phyloP scores from a whole-genome alignment of 2,329 filamentous ascomycete genomes.

The Trichoderma citrinoviride region DNA sequence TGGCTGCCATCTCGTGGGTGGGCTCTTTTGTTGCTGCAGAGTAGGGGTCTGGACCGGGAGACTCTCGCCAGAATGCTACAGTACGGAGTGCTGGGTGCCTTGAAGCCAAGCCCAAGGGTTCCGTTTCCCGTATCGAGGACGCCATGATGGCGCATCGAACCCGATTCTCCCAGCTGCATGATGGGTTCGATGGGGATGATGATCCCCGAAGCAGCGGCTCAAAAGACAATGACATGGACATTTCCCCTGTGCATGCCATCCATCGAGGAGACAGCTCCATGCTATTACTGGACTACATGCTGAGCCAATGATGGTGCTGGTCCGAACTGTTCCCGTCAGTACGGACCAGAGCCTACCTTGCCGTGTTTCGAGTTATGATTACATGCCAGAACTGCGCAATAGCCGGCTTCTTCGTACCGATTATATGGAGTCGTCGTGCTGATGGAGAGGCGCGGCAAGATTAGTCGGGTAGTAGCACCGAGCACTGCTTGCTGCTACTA shows the following conservation, averaged over 20 bases:
- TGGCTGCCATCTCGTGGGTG: conserved; percentile 3
- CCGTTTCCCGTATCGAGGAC: not conserved
- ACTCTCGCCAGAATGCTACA: not conserved
- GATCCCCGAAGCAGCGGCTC: conserved; percentile 1
- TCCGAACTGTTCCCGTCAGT: not conserved
- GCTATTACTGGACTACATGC: no score
- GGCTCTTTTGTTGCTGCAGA: not conserved
- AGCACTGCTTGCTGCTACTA: not conserved
- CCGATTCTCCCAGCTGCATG: conserved; percentile 3
- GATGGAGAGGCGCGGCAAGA: not conserved
- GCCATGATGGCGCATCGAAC: not conserved
- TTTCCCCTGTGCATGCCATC: not conserved
- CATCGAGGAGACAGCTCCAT: not conserved
- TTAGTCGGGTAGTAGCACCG: conserved; percentile 9
- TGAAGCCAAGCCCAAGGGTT: no score
- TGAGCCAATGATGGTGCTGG: not conserved
- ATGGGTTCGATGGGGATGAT: not conserved
- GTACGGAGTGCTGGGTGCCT: not conserved
- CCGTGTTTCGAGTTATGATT: not conserved
- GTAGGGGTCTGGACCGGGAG: conserved; percentile 7
- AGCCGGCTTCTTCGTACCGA: not conserved
- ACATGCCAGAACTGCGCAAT: not conserved
- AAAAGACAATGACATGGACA: not conserved
- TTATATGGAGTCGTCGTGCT: not conserved
- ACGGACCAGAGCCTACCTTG: not conserved